Evolutionary conservation across 1,139 yeast genomes (phyloP).

Genomic region (Pichia sp.): DNA sequence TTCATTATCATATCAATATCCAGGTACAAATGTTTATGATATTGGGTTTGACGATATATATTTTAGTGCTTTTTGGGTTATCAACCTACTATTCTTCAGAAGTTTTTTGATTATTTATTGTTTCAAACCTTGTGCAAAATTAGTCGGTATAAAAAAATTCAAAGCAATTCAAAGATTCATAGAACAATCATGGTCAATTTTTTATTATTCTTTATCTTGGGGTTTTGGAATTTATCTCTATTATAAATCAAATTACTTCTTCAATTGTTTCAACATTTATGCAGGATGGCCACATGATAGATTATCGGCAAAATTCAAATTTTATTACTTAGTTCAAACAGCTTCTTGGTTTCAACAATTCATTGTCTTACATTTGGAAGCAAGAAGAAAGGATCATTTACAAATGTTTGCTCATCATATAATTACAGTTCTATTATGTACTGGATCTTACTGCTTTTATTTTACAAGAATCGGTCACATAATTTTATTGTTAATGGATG

Average conservation of each 20-base stretch:
- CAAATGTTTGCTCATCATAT: slow-evolving; percentile 91
- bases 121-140: slow-evolving; percentile 51
- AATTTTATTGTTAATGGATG: slow-evolving; percentile 74
- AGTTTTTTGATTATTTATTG: slow-evolving; percentile 52
- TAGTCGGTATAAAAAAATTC: slow-evolving; percentile 40
- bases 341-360: slow-evolving; percentile 81
- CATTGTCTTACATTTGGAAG: slow-evolving; percentile 69
- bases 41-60: slow-evolving; percentile 53
- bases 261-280: slow-evolving; percentile 55
- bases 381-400: slow-evolving; percentile 68
- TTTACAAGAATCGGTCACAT: slow-evolving; percentile 75
- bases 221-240: slow-evolving; percentile 53
- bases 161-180: slow-evolving; percentile 64
- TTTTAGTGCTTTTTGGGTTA: slow-evolving; percentile 49
- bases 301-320: slow-evolving; percentile 47
- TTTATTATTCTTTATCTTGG: slow-evolving; percentile 57
- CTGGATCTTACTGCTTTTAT: slow-evolving; percentile 69
- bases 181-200: slow-evolving; percentile 78
- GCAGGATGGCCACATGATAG: slow-evolving; percentile 70
- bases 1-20: slow-evolving; percentile 42
- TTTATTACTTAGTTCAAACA: slow-evolving; percentile 64
- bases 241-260: slow-evolving; percentile 51
- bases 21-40: slow-evolving; percentile 35
- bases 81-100: slow-evolving; percentile 53
- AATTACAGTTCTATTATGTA: slow-evolving; percentile 60